Evolutionary conservation across 2,329 filamentous ascomycete genomes (phyloP), one percentile per base, ranked within the genome.

Genomic region (Calycina marina): DNA sequence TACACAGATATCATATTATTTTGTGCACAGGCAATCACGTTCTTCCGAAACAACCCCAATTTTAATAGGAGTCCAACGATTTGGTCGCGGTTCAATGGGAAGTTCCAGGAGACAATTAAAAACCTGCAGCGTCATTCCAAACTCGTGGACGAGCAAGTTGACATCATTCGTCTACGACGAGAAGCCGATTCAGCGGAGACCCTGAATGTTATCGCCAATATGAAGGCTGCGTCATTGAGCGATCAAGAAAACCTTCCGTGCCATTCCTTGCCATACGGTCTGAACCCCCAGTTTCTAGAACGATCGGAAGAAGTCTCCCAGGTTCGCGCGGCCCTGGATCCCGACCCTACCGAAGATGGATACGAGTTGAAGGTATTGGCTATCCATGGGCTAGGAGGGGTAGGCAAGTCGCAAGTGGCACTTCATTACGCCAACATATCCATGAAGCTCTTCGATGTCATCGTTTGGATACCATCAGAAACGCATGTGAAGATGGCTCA

Each of bases 1-100:
- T 52, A 53, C 34, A 42, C 42, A 9, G 51, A 54, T 32, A 39
- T 51, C 16, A 49, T 52, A 14, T 50, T 47, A 40, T 54, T 54
- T 37, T 53, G 46, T 38, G 48, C 48, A 12, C 45, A 48, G 8
- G 38, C 47, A 6, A 52, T 53, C 29, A 45, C 46, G 35, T 53
- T 53, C 40, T 45, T 54, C 28, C 47, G 49, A 5, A 37, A 31
- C 28, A 40, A 52, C 39, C 47, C 49, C 20, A 31, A 31, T 25
- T 31, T 31, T 25, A 20, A 10, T 15, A 31, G 30, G 14, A 31
- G 18, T 25, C 8, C 30, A 24, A 31, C 15, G 42, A 51, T 38
- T 25, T 42, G 14, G 25, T 43, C 10, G 25, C 51, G 25, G 30
- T 40, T 26, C 43, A 24, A 29, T 17, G 16, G 26, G 38, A 18